These are phyloP conservation scores for Aspergillus pseudoterreus DNA, from an alignment of 2,329 filamentous ascomycete genomes.

Conservation along the genomic window DNA sequence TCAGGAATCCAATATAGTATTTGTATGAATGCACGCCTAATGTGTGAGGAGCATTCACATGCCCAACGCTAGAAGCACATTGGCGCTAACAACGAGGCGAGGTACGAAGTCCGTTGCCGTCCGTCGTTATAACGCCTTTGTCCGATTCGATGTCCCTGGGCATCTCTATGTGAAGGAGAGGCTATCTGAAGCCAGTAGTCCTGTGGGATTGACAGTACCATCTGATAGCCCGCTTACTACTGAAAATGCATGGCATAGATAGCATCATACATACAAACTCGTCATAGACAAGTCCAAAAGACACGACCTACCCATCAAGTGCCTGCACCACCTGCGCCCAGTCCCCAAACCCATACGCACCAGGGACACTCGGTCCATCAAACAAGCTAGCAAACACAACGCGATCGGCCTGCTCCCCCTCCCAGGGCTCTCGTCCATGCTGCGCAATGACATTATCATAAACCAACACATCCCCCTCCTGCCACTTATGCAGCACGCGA, in stretches of 20 bases:
- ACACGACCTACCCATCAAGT: conserved; percentile 22
- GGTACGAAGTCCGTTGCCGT: neutral
- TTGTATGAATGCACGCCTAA: neutral
- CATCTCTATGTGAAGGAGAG: no score
- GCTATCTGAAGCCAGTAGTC: no score
- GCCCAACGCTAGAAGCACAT: neutral
- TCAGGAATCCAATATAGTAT: neutral
- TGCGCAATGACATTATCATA: conserved; percentile 50
- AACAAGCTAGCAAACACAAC: conserved; percentile 48
- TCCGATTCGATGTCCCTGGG: no score
- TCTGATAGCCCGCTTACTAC: no score
- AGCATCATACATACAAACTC: no score
- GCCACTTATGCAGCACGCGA: conserved; percentile 47
- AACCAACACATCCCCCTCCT: conserved; percentile 47
- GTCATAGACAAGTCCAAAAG: neutral
- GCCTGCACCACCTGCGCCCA: conserved; percentile 49
- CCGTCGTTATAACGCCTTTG: no score
- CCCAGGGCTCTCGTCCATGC: conserved; percentile 49
- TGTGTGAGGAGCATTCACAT: neutral
- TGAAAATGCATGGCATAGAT: no score
- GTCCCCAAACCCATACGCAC: conserved; percentile 39
- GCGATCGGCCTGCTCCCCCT: conserved; percentile 44
- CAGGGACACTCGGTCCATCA: conserved; percentile 45
- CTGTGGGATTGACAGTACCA: no score
- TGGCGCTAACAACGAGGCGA: neutral